Base-by-base conservation (phyloP, 768 basidiomycete genomes). In the Phanerochaete carnosa region DNA sequence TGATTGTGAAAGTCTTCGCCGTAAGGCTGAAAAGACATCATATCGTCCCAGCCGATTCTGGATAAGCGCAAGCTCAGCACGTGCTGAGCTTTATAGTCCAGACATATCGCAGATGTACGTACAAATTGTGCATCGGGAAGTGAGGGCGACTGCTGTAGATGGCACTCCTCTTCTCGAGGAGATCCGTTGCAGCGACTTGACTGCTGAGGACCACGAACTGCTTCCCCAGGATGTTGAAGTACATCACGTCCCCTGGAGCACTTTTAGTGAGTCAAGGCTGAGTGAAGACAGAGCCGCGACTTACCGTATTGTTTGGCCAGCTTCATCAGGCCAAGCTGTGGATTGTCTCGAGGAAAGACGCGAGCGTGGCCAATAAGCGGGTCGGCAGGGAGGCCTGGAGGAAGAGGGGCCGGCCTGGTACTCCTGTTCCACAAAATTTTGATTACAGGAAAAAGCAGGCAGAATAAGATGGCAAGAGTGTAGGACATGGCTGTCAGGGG, bases 121-220 rank as follows among this genome's bases (percentile, higher is more conserved):
- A 66, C 65, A 64, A 57, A n/a, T 60, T 50, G 50, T 65, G 55
- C 19, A 65, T 63, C 32, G 61, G 70, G 26, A 76, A 64, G 8
- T 68, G 66, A 3, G 77, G 76, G 25, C 78, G 63, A 60, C 73
- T 77, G 13, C 78, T 78, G 57, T 79, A 79, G 53, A 69, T 62
- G 11, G 59, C 65, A 26, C 73, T 72, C 19, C 76, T 73, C 54
- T 73, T 72, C 22, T 79, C 74, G 22, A 79, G 62, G 1, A 79
- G 65, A 43, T 70, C 74, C 49, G 64, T 70, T 6, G 74, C 77
- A 9, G 68, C 58, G 54, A 68, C 63, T 29, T 58, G 52, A 33
- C 69, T 73, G 53, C 73, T 73, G 15, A 78, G 64, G 45, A 78
- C 52, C 37, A 79, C 58, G 45, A 78, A 67, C 29, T 65, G 64